Evolutionary conservation across 495 filamentous ascomycete genomes (phyloP), one percentile per base, ranked within the genome.

Genomic region (Penicillium samsonianum): DNA sequence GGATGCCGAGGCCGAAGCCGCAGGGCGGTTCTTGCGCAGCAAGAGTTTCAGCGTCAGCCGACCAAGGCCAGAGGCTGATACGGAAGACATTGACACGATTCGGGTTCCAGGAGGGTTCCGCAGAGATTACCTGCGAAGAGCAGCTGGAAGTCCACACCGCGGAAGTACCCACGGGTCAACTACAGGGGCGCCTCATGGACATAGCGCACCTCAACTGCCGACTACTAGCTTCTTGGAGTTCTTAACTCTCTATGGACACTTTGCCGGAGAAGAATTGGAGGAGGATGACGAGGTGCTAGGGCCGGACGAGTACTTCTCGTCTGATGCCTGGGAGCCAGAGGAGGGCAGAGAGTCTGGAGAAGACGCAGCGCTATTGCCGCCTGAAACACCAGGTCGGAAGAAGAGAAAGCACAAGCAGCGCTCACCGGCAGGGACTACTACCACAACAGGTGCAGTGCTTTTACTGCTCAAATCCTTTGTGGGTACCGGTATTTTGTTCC

Each of bases 391-490:
- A 4, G 81, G 83, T 44, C 83, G 85, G 53, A 88, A 82, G 72
- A 84, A 78, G 63, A 80, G 90, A 44, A 86, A 83, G 71, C 81
- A 86, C 54, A 93, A 90, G 73, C 80, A 81, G 41, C 85, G 87
- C 35, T 85, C 84, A 33, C 82, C 82, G 12, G 81, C 80, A n/a
- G 89, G 90, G 40, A 89, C 81, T 17, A 91, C 85, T 58, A 85
- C 82, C 35, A 81, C 88, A 19, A 85, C 84, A 41, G 84, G 85
- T 55, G 93, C 94, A 12, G 84, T 86, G 16, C 68, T 97, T 48
- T 79, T 98, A 20, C 80, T 98, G 37, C 81, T 98, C 48, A 98
- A 98, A 73, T 96, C 92, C 11, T 98, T 98, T 63, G 93, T 98
- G 38, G 94, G 94, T 12, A 98, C 94, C 2, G 94, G 94, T 31